Evolutionary conservation across 2,329 filamentous ascomycete genomes (phyloP).

Genomic region (Hirsutella rhossiliensis): DNA sequence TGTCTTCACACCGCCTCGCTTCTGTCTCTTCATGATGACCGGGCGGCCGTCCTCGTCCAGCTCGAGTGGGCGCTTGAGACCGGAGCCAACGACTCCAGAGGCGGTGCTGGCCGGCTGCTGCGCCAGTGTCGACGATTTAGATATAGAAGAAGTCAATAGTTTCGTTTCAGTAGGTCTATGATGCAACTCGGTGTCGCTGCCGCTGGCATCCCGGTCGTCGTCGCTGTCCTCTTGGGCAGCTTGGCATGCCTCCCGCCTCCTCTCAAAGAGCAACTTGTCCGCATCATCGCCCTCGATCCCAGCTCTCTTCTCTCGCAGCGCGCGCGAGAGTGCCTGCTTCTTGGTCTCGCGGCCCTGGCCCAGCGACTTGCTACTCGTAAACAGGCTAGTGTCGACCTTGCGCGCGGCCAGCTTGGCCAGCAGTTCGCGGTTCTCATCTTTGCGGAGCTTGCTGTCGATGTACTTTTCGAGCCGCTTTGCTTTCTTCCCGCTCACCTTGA

Average conservation of each 20-base stretch:
- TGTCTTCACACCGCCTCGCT: constrained; percentile 48
- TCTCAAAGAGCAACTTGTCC: constrained; percentile 36
- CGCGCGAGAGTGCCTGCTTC: constrained; percentile 52
- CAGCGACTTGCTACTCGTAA: constrained; percentile 66
- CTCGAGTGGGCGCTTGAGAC: constrained; percentile 78
- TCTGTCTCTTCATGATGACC: constrained; percentile 72
- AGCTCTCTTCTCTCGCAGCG: constrained; percentile 50
- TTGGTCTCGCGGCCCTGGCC: constrained; percentile 63
- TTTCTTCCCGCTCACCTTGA: constrained; percentile 51
- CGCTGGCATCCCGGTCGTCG: constrained; percentile 9
- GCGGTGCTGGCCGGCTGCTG: constrained; percentile 1
- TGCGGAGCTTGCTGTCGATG: constrained; percentile 81
- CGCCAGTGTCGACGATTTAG: background rate
- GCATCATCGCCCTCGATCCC: constrained; percentile 44
- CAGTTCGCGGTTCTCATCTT: constrained; percentile 80
- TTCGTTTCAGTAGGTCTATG: background rate
- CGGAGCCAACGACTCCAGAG: constrained; percentile 46
- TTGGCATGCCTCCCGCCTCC: constrained; percentile 15
- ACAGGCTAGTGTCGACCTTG: constrained; percentile 71
- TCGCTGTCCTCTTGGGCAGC: constrained; percentile 16
- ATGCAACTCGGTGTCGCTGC: constrained; percentile 5
- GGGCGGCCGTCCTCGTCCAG: constrained; percentile 69
- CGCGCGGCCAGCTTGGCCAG: constrained; percentile 70
- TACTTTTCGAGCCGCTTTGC: constrained; percentile 57
- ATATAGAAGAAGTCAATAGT: constrained; percentile 1